Percentiles rank a stretch among this genome's conserved stretches.
Conservation (phyloP, 164 flowering plant genomes). For the Litsea cubeba region DNA sequence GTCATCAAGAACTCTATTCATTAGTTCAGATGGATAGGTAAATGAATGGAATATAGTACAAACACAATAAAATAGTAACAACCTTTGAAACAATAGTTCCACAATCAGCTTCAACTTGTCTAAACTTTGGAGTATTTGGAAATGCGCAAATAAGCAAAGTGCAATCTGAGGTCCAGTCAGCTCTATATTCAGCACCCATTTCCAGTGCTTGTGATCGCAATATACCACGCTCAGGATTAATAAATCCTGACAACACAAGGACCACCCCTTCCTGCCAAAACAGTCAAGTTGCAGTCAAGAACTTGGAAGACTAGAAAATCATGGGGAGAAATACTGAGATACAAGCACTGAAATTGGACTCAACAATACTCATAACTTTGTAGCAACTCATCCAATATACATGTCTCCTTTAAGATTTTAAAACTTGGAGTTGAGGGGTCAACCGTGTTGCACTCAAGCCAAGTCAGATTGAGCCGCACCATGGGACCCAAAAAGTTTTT, state of each 20-base stretch:
- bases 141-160: constrained; percentile 92
- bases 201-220: constrained; percentile 77
- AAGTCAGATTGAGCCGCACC: too few relatives aligned
- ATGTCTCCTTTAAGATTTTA: neutral
- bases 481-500: too few relatives aligned
- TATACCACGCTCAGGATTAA: constrained; percentile 77
- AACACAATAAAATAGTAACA: neutral
- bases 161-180: constrained; percentile 82
- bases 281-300: neutral
- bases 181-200: constrained; percentile 88
- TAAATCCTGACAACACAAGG: constrained; percentile 91
- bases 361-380: neutral
- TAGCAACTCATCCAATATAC: neutral
- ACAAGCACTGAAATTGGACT: neutral
- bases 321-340: neutral
- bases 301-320: neutral
- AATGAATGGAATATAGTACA: too few relatives aligned
- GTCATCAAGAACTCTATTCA: too few relatives aligned
- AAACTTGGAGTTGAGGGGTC: too few relatives aligned
- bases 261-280: constrained; percentile 83
- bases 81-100: constrained; percentile 96
- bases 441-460: too few relatives aligned
- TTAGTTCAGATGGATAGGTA: too few relatives aligned
- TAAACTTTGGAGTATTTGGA: constrained; percentile 86
- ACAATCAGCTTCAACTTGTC: constrained; percentile 74